Evolutionary conservation across 1,284 basidiomycete genomes (phyloP).

Genomic region (Cutaneotrichosporon sp.): DNA sequence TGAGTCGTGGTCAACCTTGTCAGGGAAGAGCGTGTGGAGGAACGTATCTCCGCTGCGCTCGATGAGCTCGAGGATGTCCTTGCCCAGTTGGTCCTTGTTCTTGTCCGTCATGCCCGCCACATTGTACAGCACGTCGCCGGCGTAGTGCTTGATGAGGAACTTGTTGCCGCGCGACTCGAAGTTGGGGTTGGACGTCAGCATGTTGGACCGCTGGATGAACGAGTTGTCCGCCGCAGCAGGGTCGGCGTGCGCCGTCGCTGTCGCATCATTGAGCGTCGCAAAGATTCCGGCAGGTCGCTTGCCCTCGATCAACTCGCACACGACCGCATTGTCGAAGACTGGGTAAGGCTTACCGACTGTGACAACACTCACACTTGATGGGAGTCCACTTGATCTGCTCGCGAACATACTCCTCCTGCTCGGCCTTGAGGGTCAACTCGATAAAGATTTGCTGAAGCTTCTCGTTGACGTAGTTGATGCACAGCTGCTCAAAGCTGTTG

Average conservation of each 20-base stretch:
- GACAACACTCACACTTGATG: constrained; percentile 67
- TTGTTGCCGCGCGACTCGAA: constrained; percentile 89
- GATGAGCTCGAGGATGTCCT: constrained; percentile 90
- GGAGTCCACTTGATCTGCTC: constrained; percentile 91
- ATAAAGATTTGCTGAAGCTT: constrained; percentile 99
- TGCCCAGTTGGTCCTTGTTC: constrained; percentile 96
- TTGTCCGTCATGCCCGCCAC: constrained; percentile 99
- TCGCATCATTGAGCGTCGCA: constrained; percentile 96
- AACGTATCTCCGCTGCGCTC: constrained; percentile 77
- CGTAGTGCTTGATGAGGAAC: constrained; percentile 91
- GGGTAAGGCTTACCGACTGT: neutral
- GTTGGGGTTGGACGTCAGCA: constrained; percentile 77
- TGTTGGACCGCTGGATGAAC: constrained; percentile 87
- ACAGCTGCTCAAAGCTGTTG: constrained; percentile 98
- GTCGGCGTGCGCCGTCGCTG: constrained; percentile 97
- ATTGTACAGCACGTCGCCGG: constrained; percentile 98
- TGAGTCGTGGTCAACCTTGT: constrained; percentile 90
- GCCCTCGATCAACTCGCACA: constrained; percentile 97
- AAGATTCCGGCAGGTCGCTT: constrained; percentile 95
- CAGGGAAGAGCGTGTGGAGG: constrained; percentile 86
- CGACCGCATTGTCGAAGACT: constrained; percentile 62
- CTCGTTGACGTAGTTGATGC: constrained; percentile 99
- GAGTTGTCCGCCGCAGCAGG: constrained; percentile 95
- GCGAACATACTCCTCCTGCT: constrained; percentile 97
- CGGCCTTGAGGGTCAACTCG: constrained; percentile 95